Evolutionary conservation across 192 early-diverging fungal species (phyloP), one percentile per base, ranked within the genome.

Genomic region (Backusella psychrophila): DNA sequence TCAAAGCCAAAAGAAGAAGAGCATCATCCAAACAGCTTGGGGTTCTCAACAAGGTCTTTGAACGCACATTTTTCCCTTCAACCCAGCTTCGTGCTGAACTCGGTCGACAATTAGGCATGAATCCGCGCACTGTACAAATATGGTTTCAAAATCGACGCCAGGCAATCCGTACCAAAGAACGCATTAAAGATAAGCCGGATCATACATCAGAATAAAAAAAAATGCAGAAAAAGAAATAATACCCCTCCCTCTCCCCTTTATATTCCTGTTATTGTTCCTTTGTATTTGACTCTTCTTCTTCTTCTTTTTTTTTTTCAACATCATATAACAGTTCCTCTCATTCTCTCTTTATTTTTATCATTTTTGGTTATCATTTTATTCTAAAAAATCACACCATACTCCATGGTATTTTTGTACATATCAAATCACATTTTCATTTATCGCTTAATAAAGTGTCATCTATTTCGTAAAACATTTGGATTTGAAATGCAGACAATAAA

Each of bases 61-160:
- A 87, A 38, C 81, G 83, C 29, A 95, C 94, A 35, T 91, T 88
- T 44, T 94, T 96, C 72, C 96, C 96, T n/a, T 93, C 92, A 41
- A 93, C 94, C 2, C 91, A 94, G 71, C 83, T 91, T 79, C 89
- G 96, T 72, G 79, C 91, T 70, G 85, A 90, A 34, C 85, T 98
- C 0, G 94, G 93, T 71, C 86, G 88, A 70, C 85, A 93, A 66
- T 89, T 95, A 42, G 90, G 90, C 52, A 97, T 98, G 96, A 91
- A 92, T 41, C 94, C 95, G 19, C 90, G 95, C 42, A 94, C 93
- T 0, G 93, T 98, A 21, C 96, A 98, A 84, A 94, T 98, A 66
- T 98, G 97, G 97, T 98, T 98, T 83, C 97, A 98, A 82, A 98
- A 98, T 88, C 92, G 91, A 78, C 89, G 96, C 33, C 95, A 97